Evolutionary conservation across 2,329 filamentous ascomycete species (phyloP).

Genomic region (Pseudodiploospora longispora): DNA sequence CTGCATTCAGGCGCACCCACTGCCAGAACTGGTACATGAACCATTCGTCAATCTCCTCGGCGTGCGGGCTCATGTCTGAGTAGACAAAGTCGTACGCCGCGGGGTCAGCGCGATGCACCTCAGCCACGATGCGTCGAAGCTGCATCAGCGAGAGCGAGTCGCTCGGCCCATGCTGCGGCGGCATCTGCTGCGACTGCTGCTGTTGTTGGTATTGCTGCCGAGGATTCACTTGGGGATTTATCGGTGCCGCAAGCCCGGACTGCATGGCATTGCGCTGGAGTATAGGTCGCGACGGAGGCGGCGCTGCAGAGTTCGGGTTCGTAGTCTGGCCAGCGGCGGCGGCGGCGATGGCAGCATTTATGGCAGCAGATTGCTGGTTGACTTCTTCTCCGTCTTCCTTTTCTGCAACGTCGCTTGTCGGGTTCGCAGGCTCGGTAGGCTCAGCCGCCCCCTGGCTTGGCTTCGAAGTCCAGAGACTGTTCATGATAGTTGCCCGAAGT

Average conservation of each 20-base stretch:
- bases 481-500: constrained; percentile 29
- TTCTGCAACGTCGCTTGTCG: constrained; percentile 28
- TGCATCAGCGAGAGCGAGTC: constrained; percentile 72
- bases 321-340: constrained; percentile 27
- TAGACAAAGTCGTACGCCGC: constrained; percentile 81
- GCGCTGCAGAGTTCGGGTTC: constrained; percentile 25
- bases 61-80: constrained; percentile 62
- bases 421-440: constrained; percentile 28
- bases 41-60: constrained; percentile 95
- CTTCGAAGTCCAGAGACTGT: constrained; percentile 34
- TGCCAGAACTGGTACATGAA: constrained; percentile 88
- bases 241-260: neutral
- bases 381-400: no score
- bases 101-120: constrained; percentile 62
- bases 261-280: neutral
- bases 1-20: constrained; percentile 66
- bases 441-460: constrained; percentile 24
- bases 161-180: constrained; percentile 34
- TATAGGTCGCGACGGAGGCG: constrained; percentile 17
- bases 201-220: constrained; percentile 2
- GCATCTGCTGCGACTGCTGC: constrained; percentile 15
- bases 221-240: neutral
- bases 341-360: constrained; percentile 14
- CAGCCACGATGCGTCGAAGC: constrained; percentile 63
- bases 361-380: neutral